phyloP scores from a whole-genome alignment of 768 basidiomycete genomes.

The Russula sp. region DNA sequence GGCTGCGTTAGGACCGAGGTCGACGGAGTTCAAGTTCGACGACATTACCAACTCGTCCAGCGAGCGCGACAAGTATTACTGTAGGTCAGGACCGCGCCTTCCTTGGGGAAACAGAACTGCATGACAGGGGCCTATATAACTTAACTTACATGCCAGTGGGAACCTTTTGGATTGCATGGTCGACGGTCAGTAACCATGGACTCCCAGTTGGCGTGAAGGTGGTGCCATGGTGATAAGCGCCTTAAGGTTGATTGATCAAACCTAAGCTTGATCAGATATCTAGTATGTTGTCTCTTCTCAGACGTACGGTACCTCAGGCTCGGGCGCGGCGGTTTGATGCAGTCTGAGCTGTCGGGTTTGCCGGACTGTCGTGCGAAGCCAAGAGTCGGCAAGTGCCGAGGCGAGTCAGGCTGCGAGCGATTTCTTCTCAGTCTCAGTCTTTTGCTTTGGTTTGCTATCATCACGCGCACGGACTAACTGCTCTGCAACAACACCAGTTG shows the following conservation, averaged over 20 bases:
- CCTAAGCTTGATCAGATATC: no score
- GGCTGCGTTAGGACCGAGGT: conserved; percentile 5
- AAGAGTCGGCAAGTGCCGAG: neutral
- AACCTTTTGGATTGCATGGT: neutral
- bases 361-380: no score
- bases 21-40: neutral
- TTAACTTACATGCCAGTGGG: conserved; percentile 2
- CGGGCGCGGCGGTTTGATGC: no score
- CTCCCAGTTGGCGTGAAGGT: no score
- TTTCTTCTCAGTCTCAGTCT: no score
- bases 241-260: no score
- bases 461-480: neutral
- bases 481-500: no score
- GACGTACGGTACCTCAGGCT: neutral
- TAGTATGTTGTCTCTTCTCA: no score
- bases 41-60: conserved; percentile 10
- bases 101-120: neutral
- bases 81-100: neutral
- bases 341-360: no score
- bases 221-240: no score
- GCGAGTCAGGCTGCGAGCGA: neutral
- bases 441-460: neutral
- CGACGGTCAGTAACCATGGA: conserved; percentile 6
- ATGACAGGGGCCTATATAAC: neutral
- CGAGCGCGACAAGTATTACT: neutral